Evolutionary conservation across 495 filamentous ascomycete species (phyloP).

Genomic region (Penicillium manginii): DNA sequence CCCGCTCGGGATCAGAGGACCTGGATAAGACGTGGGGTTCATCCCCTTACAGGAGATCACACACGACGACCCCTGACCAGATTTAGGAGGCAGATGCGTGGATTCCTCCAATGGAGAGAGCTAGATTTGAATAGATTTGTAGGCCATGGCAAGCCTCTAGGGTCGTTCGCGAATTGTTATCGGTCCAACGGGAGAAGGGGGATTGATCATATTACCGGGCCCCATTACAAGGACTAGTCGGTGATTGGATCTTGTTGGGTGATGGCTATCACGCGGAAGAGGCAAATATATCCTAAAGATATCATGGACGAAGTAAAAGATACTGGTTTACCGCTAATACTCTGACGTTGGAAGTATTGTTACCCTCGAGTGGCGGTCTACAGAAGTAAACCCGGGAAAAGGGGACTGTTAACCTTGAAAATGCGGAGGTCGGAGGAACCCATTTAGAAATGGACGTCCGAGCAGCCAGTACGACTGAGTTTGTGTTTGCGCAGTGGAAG

Average conservation of each 20-base stretch:
- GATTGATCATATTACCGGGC: conserved; percentile 30
- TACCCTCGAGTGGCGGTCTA: conserved; percentile 14
- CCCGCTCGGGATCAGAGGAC: conserved; percentile 11
- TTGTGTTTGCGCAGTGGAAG: conserved; percentile 2
- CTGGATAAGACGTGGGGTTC: conserved; percentile 15
- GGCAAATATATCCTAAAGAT: background rate
- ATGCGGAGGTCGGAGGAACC: background rate
- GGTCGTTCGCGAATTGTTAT: conserved; percentile 19
- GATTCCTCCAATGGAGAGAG: conserved; percentile 18
- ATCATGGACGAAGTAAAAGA: background rate
- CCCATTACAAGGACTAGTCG: conserved; percentile 24
- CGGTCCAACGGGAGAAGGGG: conserved; percentile 31
- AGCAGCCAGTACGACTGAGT: conserved; percentile 2
- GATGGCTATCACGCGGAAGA: background rate
- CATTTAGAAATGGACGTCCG: conserved; percentile 1
- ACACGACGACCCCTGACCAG: conserved; percentile 9
- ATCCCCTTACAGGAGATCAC: conserved; percentile 9
- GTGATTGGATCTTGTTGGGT: conserved; percentile 25
- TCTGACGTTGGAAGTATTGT: background rate
- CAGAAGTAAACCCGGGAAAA: background rate
- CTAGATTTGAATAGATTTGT: conserved; percentile 12
- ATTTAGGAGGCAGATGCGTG: conserved; percentile 15
- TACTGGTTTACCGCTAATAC: too few species aligned
- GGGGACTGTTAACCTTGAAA: background rate
- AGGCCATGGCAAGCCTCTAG: conserved; percentile 5